Evolutionary conservation across 2,329 filamentous ascomycete species (phyloP), one percentile per base, ranked within the genome.

Genomic region (Sporothrix luriei): DNA sequence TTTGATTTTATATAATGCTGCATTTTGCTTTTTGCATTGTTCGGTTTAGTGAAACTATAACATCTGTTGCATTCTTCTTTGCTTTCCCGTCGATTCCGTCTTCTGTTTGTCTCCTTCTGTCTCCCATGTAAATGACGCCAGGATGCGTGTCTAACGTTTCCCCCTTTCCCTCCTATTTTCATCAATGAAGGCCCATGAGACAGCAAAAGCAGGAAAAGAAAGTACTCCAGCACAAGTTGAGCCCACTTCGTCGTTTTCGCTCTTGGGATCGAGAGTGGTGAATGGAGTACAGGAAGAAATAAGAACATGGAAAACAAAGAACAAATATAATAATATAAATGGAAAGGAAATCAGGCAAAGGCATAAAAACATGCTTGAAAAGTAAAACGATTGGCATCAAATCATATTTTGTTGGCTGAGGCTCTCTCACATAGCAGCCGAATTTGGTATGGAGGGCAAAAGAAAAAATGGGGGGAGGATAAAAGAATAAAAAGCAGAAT

Each of bases 401-500:
- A 46, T 62, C 57, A 38, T 62, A 26, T 43, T 62, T 46, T 46
- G 57, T 46, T 62, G 57, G 57, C 57, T 62, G 38, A 7, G 38
- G 38, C 57, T 46, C 55, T 43, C 21, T 33, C 57, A 43, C 57
- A 62, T 62, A 62, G 13, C 21, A 62, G 38, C 57, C 38, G 38
- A 24, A n/a, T 62, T n/a, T 62, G 57, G 6, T 24, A 62, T 62
- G 38, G 38, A 62, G 40, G 57, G 38, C 57, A 46, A 46, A 54
- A 6, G 29, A 40, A 26, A n/a, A 51, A 21, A 19, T 5, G n/a
- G 2, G 33, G 19, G 10, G 7, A 19, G 38, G 29, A 16, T 33
- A 21, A 38, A 51, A n/a, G 21, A 51, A 49, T 26, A 51, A 40
- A 65, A 75, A 64, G 33, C 40, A 71, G 55, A 49, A 68, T 62